Base-by-base conservation (phyloP, 1,284 basidiomycete species). In the Apiotrichum porosum region DNA sequence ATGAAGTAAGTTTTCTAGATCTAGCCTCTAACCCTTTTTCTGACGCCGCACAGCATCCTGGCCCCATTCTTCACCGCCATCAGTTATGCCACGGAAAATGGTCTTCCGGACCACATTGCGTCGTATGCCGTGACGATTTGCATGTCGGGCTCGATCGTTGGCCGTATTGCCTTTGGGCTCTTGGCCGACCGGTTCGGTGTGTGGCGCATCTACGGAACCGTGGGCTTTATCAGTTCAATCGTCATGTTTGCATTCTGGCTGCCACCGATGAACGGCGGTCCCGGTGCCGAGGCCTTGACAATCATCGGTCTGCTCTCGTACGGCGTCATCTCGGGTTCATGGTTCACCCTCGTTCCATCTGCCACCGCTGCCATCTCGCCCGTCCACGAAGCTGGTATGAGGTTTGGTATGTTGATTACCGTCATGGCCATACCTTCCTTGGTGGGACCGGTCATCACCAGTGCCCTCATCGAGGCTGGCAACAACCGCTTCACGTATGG, bases 351-450 rank as follows among this genome's bases (percentile, higher is more conserved):
- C 14, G 59, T 68, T 4, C 61, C 66, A 9, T 66, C 69, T 12
- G 60, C 61, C 15, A 62, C 60, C 12, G 68, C 63, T 0, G 48
- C 63, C 5, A 64, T 71, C 43, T 63, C 57, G n/a, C 69, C 71
- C 0, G 60, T 65, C 2, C 58, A 61, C 39, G 71, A 73, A 48
- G 63, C 65, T 18, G 71, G 71, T 1, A 64, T 68, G 57, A 44
- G 71, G 14, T 52, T 73, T 28, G 69, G 71, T 17, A 66, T 73
- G 64, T 45, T 69, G 41, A 66, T 66, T 58, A 54, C 56, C 3
- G 28, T 61, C 15, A 56, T 62, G 9, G 54, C 61, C 1, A 37
- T 71, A 5, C 60, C 65, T 2, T 49, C 60, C 9, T 54, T 71
- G 19, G 53, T 62, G 12, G 69, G 71, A 1, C 71, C 71, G 6